A percentile compares a stretch with the other conserved stretches of the same genome.
Conservation (phyloP, 2,329 filamentous ascomycete species). For the Epichloe bromicola region DNA sequence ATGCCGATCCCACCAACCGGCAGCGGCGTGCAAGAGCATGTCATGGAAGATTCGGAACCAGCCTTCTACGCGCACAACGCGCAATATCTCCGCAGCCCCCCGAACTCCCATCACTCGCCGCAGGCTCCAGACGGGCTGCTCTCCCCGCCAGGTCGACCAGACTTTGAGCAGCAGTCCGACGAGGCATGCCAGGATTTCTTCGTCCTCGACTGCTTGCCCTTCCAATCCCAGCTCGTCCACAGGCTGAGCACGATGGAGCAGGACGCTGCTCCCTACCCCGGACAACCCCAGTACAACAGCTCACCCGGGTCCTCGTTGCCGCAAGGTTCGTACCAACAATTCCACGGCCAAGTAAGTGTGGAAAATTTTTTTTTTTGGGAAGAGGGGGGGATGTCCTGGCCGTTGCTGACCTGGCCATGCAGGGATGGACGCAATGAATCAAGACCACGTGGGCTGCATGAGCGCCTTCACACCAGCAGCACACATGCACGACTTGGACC, state of each 20-base stretch:
- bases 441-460: slow-evolving; percentile 7
- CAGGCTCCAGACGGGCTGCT: slow-evolving; percentile 7
- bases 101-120: slow-evolving; percentile 9
- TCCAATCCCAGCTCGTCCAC: slow-evolving; percentile 14
- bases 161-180: slow-evolving; percentile 5
- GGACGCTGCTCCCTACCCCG: slow-evolving; percentile 5
- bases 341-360: background rate
- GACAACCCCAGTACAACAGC: slow-evolving; percentile 1
- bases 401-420: background rate
- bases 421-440: slow-evolving; percentile 7
- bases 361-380: no score
- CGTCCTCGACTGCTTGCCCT: slow-evolving; percentile 14
- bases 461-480: slow-evolving; percentile 7
- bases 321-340: slow-evolving; percentile 1
- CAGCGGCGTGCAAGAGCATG: slow-evolving; percentile 7
- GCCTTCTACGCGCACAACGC: slow-evolving; percentile 6
- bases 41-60: slow-evolving; percentile 5
- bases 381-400: background rate
- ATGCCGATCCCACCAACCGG: slow-evolving; percentile 5
- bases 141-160: slow-evolving; percentile 8
- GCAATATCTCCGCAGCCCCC: slow-evolving; percentile 11
- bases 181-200: slow-evolving; percentile 12
- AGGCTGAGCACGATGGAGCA: slow-evolving; percentile 11
- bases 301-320: background rate
- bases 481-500: slow-evolving; percentile 10